These are phyloP conservation scores for Pythium monospermum DNA, from an alignment of 352 stramenopile species.

Conservation along the genomic window DNA sequence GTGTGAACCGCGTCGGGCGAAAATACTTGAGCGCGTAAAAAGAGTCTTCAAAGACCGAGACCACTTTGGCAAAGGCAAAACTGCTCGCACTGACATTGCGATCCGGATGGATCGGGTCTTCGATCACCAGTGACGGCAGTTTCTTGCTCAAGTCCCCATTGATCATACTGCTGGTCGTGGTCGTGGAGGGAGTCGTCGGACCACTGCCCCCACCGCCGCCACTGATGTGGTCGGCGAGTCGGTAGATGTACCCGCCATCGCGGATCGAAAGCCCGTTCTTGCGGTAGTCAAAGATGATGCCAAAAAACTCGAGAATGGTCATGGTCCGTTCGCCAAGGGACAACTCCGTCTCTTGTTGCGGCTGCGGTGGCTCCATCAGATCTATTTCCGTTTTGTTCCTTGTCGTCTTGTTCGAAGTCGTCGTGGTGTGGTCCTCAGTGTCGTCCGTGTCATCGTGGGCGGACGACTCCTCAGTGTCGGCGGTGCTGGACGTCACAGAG, in stretches of 20 bases:
- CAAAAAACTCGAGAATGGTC: slow-evolving; percentile 82
- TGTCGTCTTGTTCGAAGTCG: not conserved
- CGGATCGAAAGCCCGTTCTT: slow-evolving; percentile 82
- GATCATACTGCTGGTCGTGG: too few species aligned
- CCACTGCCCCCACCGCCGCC: too few species aligned
- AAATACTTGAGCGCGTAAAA: slow-evolving; percentile 86
- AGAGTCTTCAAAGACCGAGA: slow-evolving; percentile 80
- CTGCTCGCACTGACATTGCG: slow-evolving; percentile 85
- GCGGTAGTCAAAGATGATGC: slow-evolving; percentile 80
- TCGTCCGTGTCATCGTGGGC: slow-evolving; percentile 18
- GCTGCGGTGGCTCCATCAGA: too few species aligned
- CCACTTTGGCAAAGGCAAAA: slow-evolving; percentile 82
- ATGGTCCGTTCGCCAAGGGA: slow-evolving; percentile 71
- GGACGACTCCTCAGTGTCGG: slow-evolving; percentile 71
- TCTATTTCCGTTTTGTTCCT: too few species aligned
- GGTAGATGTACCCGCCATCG: slow-evolving; percentile 83
- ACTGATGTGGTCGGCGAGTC: slow-evolving; percentile 49
- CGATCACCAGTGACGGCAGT: slow-evolving; percentile 69
- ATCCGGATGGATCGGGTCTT: slow-evolving; percentile 85
- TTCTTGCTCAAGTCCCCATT: slow-evolving; percentile 49
- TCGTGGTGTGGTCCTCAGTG: not conserved
- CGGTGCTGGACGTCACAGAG: slow-evolving; percentile 74
- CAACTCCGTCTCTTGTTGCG: slow-evolving; percentile 10
- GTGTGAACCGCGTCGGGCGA: slow-evolving; percentile 63
- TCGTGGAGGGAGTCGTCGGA: too few species aligned